Conservation (phyloP, 2,329 filamentous ascomycete species). For the Microdochium bolleyi region DNA sequence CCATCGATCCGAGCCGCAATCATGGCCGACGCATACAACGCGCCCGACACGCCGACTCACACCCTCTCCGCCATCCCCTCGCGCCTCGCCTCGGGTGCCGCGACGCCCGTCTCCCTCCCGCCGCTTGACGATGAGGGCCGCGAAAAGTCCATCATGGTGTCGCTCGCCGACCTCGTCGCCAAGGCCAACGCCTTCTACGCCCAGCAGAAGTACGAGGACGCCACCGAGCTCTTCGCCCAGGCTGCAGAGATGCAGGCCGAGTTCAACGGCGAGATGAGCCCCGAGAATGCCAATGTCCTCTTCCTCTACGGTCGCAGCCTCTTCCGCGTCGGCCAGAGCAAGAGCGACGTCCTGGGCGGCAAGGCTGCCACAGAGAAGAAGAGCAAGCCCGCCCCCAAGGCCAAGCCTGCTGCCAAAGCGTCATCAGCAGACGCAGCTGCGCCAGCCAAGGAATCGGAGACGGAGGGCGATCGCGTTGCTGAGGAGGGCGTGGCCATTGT, state of each 20-base stretch:
- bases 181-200: constrained; percentile 80
- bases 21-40: constrained; percentile 20
- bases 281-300: constrained; percentile 86
- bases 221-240: constrained; percentile 79
- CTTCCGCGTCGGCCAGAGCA: constrained; percentile 88
- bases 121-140: constrained; percentile 32
- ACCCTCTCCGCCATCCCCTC: constrained; percentile 19
- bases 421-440: constrained; percentile 19
- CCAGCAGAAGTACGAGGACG: constrained; percentile 79
- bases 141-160: constrained; percentile 47
- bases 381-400: constrained; percentile 26
- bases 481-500: constrained; percentile 36
- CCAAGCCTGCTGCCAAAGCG: constrained; percentile 30
- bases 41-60: constrained; percentile 14
- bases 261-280: constrained; percentile 84
- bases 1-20: constrained; percentile 5
- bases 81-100: constrained; percentile 13
- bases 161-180: constrained; percentile 69
- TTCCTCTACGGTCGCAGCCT: constrained; percentile 91
- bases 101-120: constrained; percentile 20
- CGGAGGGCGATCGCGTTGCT: constrained; percentile 30
- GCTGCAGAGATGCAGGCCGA: constrained; percentile 86
- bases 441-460: constrained; percentile 27
- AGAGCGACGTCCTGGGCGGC: constrained; percentile 88
- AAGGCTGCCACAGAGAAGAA: constrained; percentile 57